Evolutionary conservation across 139 green algal genomes (phyloP).

Genomic region (Protoeuglena noctilucae): DNA sequence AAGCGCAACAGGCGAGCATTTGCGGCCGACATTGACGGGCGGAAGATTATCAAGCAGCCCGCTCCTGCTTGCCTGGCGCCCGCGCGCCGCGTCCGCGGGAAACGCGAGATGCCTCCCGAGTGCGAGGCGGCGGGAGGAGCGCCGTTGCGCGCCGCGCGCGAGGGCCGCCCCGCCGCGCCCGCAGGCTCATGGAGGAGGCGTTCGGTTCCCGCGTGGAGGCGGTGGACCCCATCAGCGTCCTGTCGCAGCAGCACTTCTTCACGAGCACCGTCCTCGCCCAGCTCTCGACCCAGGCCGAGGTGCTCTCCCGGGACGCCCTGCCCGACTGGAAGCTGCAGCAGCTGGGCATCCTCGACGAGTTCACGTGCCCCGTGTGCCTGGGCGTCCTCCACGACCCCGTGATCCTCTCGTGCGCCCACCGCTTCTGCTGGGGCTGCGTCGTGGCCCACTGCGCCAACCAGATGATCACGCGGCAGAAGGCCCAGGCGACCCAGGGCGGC

Average conservation of each 20-base stretch:
- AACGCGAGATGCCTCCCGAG: too few relatives aligned
- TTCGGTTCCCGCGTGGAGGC: neutral
- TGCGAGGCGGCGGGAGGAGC: too few relatives aligned
- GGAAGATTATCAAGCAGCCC: too few relatives aligned
- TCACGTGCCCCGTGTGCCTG: slow-evolving; percentile 2
- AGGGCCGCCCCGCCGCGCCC: too few relatives aligned
- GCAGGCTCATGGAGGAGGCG: neutral
- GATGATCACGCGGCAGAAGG: too few relatives aligned
- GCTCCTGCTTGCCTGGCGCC: too few relatives aligned
- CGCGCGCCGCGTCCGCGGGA: too few relatives aligned
- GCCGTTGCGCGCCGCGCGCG: too few relatives aligned
- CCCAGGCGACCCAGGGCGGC: too few relatives aligned
- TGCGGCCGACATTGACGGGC: too few relatives aligned
- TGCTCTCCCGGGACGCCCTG: slow-evolving; percentile 19
- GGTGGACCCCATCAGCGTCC: slow-evolving; percentile 35
- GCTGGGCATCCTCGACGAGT: neutral
- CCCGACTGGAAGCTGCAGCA: neutral
- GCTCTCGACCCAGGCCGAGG: slow-evolving; percentile 42
- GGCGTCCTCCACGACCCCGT: neutral
- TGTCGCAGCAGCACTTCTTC: slow-evolving; percentile 59
- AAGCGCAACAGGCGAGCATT: slow-evolving; percentile 78
- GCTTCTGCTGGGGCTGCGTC: slow-evolving; percentile 12
- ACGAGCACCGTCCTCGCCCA: slow-evolving; percentile 42
- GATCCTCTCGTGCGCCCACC: slow-evolving; percentile 5
- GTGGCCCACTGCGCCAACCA: slow-evolving; percentile 23